Conservation (phyloP, 2,329 filamentous ascomycete species). For the Cucurbitaria berberidis region DNA sequence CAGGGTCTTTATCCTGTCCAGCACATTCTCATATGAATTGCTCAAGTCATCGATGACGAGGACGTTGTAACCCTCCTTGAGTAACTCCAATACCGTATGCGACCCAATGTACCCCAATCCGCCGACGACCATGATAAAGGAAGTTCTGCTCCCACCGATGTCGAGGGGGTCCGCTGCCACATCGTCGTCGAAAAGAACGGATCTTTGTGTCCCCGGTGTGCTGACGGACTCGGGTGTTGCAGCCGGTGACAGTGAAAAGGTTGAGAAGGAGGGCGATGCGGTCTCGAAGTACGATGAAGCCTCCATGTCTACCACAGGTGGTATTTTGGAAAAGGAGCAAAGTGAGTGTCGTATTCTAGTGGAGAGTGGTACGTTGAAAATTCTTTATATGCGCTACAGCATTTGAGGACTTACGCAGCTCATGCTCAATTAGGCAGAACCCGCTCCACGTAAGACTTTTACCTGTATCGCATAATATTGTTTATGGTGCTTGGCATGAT, state of each 20-base stretch:
- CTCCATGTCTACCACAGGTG: slow-evolving; percentile 29
- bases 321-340: slow-evolving; percentile 21
- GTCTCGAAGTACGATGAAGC: slow-evolving; percentile 23
- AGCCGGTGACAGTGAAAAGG: slow-evolving; percentile 34
- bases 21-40: slow-evolving; percentile 53
- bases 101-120: slow-evolving; percentile 64
- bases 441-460: slow-evolving; percentile 39
- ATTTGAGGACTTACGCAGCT: slow-evolving; percentile 25
- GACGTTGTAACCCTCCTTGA: slow-evolving; percentile 62
- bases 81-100: slow-evolving; percentile 61
- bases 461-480: slow-evolving; percentile 43
- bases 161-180: slow-evolving; percentile 51
- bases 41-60: slow-evolving; percentile 55
- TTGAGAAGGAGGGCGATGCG: slow-evolving; percentile 38
- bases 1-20: slow-evolving; percentile 46
- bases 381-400: slow-evolving; percentile 43
- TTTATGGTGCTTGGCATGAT: slow-evolving; percentile 44
- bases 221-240: slow-evolving; percentile 37
- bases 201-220: slow-evolving; percentile 55
- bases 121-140: slow-evolving; percentile 60
- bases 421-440: slow-evolving; percentile 43
- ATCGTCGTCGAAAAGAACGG: slow-evolving; percentile 57
- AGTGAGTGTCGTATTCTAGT: slow-evolving; percentile 18
- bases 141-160: slow-evolving; percentile 44
- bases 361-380: slow-evolving; percentile 36